Conservation (phyloP, 768 basidiomycete genomes). For the Dendrothele bispora region DNA sequence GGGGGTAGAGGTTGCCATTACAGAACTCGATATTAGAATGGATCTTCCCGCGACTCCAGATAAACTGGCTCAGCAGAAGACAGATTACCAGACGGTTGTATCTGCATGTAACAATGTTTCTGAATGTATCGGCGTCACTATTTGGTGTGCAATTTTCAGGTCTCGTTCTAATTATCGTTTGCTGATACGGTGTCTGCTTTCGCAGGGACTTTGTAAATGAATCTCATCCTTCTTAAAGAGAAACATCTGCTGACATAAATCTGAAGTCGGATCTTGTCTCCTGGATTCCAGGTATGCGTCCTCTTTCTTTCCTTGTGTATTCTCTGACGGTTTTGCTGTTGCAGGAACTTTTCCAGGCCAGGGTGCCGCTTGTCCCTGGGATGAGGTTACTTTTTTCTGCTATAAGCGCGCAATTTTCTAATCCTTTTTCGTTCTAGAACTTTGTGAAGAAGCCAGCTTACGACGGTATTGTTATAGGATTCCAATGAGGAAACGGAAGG, state of each 20-base stretch:
- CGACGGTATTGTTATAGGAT: constrained; percentile 30
- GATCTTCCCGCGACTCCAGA: constrained; percentile 48
- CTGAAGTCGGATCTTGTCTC: constrained; percentile 2
- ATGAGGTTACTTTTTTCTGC: constrained; percentile 22
- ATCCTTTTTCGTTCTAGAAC: constrained; percentile 32
- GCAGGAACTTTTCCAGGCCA: constrained; percentile 35
- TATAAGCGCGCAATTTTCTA: constrained; percentile 27
- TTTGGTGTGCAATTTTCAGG: constrained; percentile 41
- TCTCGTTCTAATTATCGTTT: constrained; percentile 29
- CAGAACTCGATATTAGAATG: constrained; percentile 67
- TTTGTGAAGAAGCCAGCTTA: constrained; percentile 38
- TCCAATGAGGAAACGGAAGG: too few species aligned
- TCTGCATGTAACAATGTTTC: constrained; percentile 46
- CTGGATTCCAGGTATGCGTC: constrained; percentile 21
- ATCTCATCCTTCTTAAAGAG: constrained; percentile 17
- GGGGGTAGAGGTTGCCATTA: constrained; percentile 66
- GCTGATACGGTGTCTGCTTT: constrained; percentile 4
- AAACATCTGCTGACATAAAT: constrained; percentile 8
- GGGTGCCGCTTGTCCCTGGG: constrained; percentile 38
- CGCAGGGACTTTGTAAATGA: constrained; percentile 6
- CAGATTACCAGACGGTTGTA: constrained; percentile 57
- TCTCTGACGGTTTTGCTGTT: constrained; percentile 28
- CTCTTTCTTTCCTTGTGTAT: constrained; percentile 21
- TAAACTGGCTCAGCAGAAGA: constrained; percentile 50
- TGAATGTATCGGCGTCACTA: constrained; percentile 42